Conservation (phyloP, 2,329 filamentous ascomycete genomes). For the Aspergillus novofumigatus region DNA sequence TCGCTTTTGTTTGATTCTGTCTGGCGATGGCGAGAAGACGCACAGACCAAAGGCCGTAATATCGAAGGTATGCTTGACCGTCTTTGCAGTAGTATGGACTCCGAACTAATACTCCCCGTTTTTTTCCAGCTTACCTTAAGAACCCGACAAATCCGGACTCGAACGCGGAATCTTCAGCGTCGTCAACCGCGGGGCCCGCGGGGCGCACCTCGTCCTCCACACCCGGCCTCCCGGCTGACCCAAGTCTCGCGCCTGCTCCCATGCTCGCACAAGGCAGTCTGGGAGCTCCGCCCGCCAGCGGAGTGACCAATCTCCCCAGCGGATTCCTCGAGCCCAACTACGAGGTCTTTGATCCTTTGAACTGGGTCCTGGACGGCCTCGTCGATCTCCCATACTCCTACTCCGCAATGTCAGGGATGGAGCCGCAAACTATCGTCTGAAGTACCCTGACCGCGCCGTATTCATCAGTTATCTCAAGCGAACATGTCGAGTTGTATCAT, state of each 20-base stretch:
- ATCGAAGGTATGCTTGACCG: slow-evolving; percentile 61
- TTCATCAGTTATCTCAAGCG: slow-evolving; percentile 1
- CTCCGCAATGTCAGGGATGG: slow-evolving; percentile 50
- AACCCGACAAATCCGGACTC: slow-evolving; percentile 84
- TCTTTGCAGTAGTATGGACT: neutral
- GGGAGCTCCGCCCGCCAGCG: slow-evolving; percentile 23
- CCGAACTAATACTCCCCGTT: neutral
- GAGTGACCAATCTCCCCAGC: slow-evolving; percentile 29
- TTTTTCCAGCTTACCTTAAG: slow-evolving; percentile 60
- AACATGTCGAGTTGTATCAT: slow-evolving; percentile 2
- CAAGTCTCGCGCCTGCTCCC: slow-evolving; percentile 40
- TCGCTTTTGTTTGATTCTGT: slow-evolving; percentile 64
- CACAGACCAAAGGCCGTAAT: slow-evolving; percentile 65
- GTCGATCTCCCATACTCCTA: slow-evolving; percentile 73
- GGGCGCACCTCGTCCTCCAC: slow-evolving; percentile 32
- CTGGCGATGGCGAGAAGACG: slow-evolving; percentile 64
- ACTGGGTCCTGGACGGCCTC: slow-evolving; percentile 88
- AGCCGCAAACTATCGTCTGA: slow-evolving; percentile 35
- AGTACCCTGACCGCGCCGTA: neutral
- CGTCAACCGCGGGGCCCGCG: slow-evolving; percentile 50
- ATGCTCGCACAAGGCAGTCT: slow-evolving; percentile 30
- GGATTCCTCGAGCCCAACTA: slow-evolving; percentile 67
- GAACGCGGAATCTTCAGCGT: slow-evolving; percentile 66
- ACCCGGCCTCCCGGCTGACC: slow-evolving; percentile 39
- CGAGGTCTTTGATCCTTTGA: slow-evolving; percentile 86